Evolutionary conservation across 179 eudicot genomes (phyloP).

Genomic region (Kewa caespitosa): DNA sequence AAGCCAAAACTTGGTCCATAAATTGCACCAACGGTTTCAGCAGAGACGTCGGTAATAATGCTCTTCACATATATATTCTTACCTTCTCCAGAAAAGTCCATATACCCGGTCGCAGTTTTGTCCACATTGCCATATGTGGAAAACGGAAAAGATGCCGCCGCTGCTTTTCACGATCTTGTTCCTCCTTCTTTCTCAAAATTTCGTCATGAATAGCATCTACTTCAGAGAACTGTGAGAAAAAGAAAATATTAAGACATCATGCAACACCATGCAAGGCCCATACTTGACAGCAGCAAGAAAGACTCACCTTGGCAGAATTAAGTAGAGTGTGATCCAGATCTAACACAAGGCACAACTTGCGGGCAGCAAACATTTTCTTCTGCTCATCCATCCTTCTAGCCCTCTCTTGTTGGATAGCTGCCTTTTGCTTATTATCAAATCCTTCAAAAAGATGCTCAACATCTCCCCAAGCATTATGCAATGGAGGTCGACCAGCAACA

Average conservation of each 20-base stretch:
- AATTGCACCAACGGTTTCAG: neutral
- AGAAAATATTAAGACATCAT: too few species aligned
- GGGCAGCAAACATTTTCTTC: constrained; percentile 80
- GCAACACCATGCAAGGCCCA: too few species aligned
- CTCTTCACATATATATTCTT: neutral
- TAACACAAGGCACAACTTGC: constrained; percentile 89
- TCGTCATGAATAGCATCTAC: constrained; percentile 89
- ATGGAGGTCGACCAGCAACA: constrained; percentile 45
- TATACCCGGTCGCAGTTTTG: constrained; percentile 92
- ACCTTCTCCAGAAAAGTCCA: constrained; percentile 99
- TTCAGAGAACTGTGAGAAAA: constrained; percentile 65
- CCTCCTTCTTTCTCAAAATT: constrained; percentile 91
- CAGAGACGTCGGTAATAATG: neutral
- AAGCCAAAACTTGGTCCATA: constrained; percentile 11
- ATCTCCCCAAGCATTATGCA: constrained; percentile 71
- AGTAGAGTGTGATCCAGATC: constrained; percentile 98
- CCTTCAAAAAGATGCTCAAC: constrained; percentile 90
- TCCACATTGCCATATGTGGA: constrained; percentile 99
- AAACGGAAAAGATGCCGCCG: constrained; percentile 85
- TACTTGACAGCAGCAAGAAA: too few species aligned
- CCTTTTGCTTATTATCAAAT: constrained; percentile 85
- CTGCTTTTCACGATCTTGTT: constrained; percentile 85
- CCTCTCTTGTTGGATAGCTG: constrained; percentile 89
- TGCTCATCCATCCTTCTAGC: constrained; percentile 88
- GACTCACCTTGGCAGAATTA: constrained; percentile 90